phyloP scores from a whole-genome alignment of 2,329 filamentous ascomycete species.

The Colletotrichum sidae region DNA sequence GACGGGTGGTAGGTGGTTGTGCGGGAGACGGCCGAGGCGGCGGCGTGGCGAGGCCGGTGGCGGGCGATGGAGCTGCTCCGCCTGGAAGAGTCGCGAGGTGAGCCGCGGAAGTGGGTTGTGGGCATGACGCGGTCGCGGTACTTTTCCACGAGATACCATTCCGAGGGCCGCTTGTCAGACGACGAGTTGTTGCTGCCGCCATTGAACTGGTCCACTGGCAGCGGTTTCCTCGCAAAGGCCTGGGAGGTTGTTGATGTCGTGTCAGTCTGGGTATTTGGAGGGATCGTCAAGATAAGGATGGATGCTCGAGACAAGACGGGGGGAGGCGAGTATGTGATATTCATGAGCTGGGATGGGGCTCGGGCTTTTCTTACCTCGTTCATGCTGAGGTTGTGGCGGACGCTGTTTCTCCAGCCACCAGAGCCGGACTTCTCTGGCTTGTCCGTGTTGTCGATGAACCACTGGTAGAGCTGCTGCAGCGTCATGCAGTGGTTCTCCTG shows the following conservation, averaged over 20 bases:
- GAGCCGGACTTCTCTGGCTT: conserved; percentile 71
- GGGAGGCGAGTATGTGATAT: background rate
- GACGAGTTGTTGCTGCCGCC: conserved; percentile 50
- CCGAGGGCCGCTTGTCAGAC: conserved; percentile 60
- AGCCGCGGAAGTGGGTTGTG: conserved; percentile 76
- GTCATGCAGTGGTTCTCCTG: conserved; percentile 76
- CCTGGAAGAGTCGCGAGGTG: conserved; percentile 17
- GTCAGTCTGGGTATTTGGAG: background rate
- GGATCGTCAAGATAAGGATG: conserved; percentile 12
- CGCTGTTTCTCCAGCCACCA: conserved; percentile 94
- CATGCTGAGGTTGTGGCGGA: conserved; percentile 96
- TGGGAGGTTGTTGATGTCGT: conserved; percentile 34
- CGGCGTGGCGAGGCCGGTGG: conserved; percentile 34
- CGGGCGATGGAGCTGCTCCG: conserved; percentile 19
- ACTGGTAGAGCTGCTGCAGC: conserved; percentile 88
- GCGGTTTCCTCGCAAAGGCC: conserved; percentile 58
- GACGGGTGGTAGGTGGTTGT: conserved; percentile 41
- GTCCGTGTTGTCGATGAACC: conserved; percentile 85
- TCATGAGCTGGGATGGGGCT: background rate
- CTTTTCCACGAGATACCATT: conserved; percentile 82
- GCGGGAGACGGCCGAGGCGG: conserved; percentile 16
- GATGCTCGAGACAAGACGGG: background rate
- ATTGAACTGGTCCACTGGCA: conserved; percentile 53
- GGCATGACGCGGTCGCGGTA: conserved; percentile 82
- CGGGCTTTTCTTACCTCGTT: conserved; percentile 73